phyloP scores from a whole-genome alignment of 257 asterid genomes.

The Nicotiana tabacum region DNA sequence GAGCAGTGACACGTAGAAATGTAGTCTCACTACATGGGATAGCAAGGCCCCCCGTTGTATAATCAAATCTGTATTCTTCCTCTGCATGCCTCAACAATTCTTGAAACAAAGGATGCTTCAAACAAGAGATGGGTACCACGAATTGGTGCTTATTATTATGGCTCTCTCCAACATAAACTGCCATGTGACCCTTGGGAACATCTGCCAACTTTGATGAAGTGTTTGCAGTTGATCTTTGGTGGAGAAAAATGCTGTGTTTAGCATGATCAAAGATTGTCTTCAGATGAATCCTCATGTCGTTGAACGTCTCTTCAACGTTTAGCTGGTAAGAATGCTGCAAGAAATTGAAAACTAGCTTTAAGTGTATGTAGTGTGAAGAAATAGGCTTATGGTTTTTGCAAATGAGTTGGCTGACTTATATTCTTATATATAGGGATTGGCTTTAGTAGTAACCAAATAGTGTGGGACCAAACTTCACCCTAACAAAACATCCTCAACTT shows the following conservation, averaged over 20 bases:
- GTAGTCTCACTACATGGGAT: conserved; percentile 6
- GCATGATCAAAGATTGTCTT: not conserved
- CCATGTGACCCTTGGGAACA: conserved; percentile 13
- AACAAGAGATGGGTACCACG: conserved; percentile 11
- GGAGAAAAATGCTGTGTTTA: not conserved
- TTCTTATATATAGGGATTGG: not conserved
- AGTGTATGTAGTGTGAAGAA: not conserved
- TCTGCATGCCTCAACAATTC: conserved; percentile 8
- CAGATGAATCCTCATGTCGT: not conserved
- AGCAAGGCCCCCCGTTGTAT: conserved; percentile 13
- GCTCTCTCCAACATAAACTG: conserved; percentile 15
- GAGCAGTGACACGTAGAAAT: conserved; percentile 6
- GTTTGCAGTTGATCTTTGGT: too few species aligned
- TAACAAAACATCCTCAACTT: not conserved
- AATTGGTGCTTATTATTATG: not conserved
- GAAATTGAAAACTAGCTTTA: not conserved
- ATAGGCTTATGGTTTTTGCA: not conserved
- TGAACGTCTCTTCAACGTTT: not conserved
- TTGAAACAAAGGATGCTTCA: conserved; percentile 13
- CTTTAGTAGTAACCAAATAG: not conserved
- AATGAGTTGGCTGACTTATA: not conserved
- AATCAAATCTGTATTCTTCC: conserved; percentile 7
- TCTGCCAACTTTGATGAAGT: too few species aligned
- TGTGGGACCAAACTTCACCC: not conserved
- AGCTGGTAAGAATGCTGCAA: not conserved